Evolutionary conservation across 129 eudicot species (phyloP).

Genomic region (Tanacetum coccineum): DNA sequence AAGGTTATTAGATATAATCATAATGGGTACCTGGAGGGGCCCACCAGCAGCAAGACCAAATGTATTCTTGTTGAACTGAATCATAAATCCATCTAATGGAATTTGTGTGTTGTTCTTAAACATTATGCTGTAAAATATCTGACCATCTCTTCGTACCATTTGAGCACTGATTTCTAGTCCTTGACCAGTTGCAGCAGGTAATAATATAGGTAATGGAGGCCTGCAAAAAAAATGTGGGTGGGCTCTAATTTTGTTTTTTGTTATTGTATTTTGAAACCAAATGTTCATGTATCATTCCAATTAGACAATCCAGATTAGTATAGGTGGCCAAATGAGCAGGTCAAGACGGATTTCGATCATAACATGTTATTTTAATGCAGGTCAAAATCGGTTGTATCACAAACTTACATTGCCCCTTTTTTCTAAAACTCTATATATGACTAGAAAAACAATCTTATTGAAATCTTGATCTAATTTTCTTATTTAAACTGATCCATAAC

Average conservation of each 20-base stretch:
- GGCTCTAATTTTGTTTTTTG: too few species aligned
- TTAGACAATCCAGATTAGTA: neutral
- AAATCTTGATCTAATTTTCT: neutral
- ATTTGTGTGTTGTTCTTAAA: conserved; percentile 71
- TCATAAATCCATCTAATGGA: conserved; percentile 88
- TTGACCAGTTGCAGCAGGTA: conserved; percentile 35
- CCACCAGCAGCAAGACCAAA: conserved; percentile 91
- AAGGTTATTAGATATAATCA: neutral
- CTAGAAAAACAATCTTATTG: neutral
- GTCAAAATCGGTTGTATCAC: neutral
- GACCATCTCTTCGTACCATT: conserved; percentile 75
- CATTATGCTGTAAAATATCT: conserved; percentile 75
- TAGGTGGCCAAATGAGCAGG: neutral
- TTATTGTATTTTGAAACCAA: too few species aligned
- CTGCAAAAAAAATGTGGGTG: conserved; percentile 14
- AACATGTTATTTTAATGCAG: neutral
- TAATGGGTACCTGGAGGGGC: conserved; percentile 64
- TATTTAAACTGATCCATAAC: neutral
- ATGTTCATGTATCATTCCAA: too few species aligned
- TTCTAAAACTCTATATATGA: neutral
- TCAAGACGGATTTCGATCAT: neutral
- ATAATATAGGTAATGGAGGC: conserved; percentile 28
- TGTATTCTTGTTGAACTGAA: conserved; percentile 93
- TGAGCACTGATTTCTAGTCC: conserved; percentile 53
- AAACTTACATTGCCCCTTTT: neutral